These are phyloP conservation scores for Iris pallida DNA, from an alignment of 116 monocot species.

Conservation along the genomic window DNA sequence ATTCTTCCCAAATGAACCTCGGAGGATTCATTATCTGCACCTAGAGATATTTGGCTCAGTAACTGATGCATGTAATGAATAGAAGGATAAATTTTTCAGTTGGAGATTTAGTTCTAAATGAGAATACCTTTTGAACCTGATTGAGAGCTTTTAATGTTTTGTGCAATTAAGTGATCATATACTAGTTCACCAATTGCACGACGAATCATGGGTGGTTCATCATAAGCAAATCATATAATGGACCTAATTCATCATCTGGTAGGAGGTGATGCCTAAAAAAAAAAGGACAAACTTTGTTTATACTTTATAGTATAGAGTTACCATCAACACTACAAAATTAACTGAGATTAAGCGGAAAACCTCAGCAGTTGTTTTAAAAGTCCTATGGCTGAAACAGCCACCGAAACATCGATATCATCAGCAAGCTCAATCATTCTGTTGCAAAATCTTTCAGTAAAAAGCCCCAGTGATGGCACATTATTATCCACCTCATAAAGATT, in stretches of 20 bases:
- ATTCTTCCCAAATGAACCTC: conserved; percentile 88
- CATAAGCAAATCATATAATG: conserved; percentile 96
- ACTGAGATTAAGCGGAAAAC: conserved; percentile 14
- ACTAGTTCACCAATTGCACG: conserved; percentile 96
- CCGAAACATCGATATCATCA: conserved; percentile 92
- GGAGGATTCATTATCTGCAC: conserved; percentile 68
- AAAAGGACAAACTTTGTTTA: conserved; percentile 1
- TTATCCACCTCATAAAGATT: conserved; percentile 86
- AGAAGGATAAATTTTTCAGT: no score
- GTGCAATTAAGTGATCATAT: conserved; percentile 96
- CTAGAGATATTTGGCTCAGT: conserved; percentile 26
- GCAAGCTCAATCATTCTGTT: conserved; percentile 97
- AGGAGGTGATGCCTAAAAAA: conserved; percentile 88
- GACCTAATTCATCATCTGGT: conserved; percentile 90
- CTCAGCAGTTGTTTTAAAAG: conserved; percentile 87
- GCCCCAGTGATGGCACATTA: conserved; percentile 93
- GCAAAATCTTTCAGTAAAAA: conserved; percentile 94
- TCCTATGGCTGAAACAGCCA: conserved; percentile 86
- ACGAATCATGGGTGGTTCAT: conserved; percentile 90
- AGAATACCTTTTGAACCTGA: conserved; percentile 41
- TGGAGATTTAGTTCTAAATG: no score
- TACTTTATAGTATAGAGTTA: no score
- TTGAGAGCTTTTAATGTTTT: conserved; percentile 63
- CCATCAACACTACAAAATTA: no score
- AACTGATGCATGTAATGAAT: no score